These are phyloP conservation scores for Afroboletus lepidellus DNA, from an alignment of 1,284 basidiomycete species.

Conservation along the genomic window DNA sequence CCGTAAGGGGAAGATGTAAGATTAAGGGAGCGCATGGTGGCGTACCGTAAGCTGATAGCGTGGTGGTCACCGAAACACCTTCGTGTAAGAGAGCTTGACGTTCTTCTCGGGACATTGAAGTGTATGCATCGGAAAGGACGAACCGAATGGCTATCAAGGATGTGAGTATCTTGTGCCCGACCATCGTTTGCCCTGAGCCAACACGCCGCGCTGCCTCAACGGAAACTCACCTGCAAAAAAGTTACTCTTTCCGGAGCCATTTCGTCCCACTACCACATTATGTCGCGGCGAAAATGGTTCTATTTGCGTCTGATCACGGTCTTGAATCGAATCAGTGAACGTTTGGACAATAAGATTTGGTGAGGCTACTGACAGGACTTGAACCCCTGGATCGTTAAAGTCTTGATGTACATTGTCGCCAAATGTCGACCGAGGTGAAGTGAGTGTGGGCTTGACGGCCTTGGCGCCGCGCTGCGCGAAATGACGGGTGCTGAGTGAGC, in stretches of 20 bases:
- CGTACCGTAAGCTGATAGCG: conserved; percentile 89
- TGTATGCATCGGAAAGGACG: conserved; percentile 96
- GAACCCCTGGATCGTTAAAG: conserved; percentile 93
- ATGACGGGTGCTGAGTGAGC: neutral
- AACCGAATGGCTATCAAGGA: conserved; percentile 83
- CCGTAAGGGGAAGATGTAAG: conserved; percentile 14
- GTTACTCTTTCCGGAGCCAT: conserved; percentile 96
- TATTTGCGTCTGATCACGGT: conserved; percentile 81
- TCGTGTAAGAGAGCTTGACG: conserved; percentile 91
- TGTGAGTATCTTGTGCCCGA: conserved; percentile 5
- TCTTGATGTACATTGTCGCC: conserved; percentile 78
- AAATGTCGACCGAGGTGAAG: neutral
- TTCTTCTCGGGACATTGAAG: conserved; percentile 92
- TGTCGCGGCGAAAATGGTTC: conserved; percentile 83
- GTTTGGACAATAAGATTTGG: conserved; percentile 1
- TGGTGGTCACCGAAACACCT: conserved; percentile 85
- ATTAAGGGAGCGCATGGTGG: conserved; percentile 16
- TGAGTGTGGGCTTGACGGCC: neutral
- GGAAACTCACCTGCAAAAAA: conserved; percentile 78
- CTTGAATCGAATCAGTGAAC: conserved; percentile 33
- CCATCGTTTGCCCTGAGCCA: too few species aligned
- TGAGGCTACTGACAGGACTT: conserved; percentile 74
- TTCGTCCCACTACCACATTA: conserved; percentile 93
- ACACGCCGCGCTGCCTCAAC: too few species aligned
- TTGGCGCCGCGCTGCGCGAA: neutral